Evolutionary conservation across 2,329 filamentous ascomycete species (phyloP), one percentile per base, ranked within the genome.

Genomic region (Thielaviopsis musarum): DNA sequence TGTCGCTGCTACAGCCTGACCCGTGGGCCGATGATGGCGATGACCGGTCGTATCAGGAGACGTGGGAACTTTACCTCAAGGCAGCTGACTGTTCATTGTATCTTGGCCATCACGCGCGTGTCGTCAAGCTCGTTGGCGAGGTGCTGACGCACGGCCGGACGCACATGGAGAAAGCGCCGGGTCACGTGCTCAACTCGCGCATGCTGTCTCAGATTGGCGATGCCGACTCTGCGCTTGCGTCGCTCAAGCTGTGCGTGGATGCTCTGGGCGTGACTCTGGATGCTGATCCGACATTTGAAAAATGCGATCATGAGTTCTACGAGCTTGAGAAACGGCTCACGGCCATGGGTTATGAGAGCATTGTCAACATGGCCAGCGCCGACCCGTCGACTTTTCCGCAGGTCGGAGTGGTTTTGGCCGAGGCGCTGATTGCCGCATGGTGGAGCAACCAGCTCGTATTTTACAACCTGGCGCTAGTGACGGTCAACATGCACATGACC

Each of bases 11-110:
- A 15, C 90, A 95, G 67, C 75, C 84, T 6, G 74, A 87, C 58
- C 83, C 87, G 0, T 97, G 91, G 91, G 75, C 80, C 51, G 83
- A 86, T 30, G 76, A 75, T 6, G 70, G 73, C 15, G 77, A 80
- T 5, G 91, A 96, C 67, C 84, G 87, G 0, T 85, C 82, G 53
- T 95, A 95, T 66, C 83, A 89, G 12, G 91, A 97, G 71, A 95
- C 90, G 0, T 76, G 94, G 63, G 83, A 85, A 63, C 75, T 95
- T 1, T 84, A 88, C 68, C 82, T 90, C 4, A 82, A 87, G 58
- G 82, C 88, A 4, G 87, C 90, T 3, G 90, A 95, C 69, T 89
- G 88, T 67, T 85, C 88, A 65, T 82, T 90, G 66, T 89, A 87
- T 66, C 85, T 91, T 74, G 83, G 83, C 4, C 81, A 89, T 64